Percentiles rank a stretch among this genome's conserved stretches.
phyloP scores from a whole-genome alignment of 306 rosid genomes.

The Begonia peltatifolia region DNA sequence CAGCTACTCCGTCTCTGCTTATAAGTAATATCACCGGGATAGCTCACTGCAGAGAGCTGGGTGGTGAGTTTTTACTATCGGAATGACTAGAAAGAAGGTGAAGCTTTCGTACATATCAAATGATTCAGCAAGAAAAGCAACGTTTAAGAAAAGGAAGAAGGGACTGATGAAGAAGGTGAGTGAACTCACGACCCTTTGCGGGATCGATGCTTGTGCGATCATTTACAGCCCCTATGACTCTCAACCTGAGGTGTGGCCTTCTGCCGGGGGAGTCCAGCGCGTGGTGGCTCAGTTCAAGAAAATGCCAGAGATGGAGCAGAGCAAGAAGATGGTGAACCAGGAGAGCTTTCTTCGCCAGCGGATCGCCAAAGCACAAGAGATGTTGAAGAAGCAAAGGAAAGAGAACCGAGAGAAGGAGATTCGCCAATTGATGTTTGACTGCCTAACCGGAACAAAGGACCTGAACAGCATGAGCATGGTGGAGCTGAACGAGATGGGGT shows the following conservation, averaged over 20 bases:
- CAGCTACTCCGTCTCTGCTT: no score
- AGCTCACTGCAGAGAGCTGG: no score
- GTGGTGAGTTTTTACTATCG: no score
- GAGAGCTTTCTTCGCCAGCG: conserved; percentile 16
- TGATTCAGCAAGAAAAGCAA: conserved; percentile 36
- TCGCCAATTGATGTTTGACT: conserved; percentile 9
- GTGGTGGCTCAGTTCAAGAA: conserved; percentile 14
- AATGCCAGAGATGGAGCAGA: conserved; percentile 21
- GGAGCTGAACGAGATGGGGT: conserved; percentile 19
- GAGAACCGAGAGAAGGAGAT: conserved; percentile 16
- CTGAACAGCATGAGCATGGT: conserved; percentile 9
- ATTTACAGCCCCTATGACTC: conserved; percentile 30
- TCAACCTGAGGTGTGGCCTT: conserved; percentile 37
- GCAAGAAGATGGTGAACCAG: conserved; percentile 20
- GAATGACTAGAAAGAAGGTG: conserved; percentile 46
- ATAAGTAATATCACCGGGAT: no score
- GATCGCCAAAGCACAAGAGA: conserved; percentile 10
- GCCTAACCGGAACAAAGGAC: conserved; percentile 1
- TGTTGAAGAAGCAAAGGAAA: conserved; percentile 13
- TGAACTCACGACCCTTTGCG: conserved; percentile 47
- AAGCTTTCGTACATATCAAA: conserved; percentile 24
- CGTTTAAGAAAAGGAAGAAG: conserved; percentile 47
- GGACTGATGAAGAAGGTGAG: conserved; percentile 41
- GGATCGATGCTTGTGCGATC: conserved; percentile 39
- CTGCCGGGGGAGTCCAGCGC: conserved; percentile 13